Percentiles rank a stretch among this genome's conserved stretches.
Evolutionary conservation across 2,329 filamentous ascomycete species (phyloP).

Genomic region (Aspergillus cejpii): DNA sequence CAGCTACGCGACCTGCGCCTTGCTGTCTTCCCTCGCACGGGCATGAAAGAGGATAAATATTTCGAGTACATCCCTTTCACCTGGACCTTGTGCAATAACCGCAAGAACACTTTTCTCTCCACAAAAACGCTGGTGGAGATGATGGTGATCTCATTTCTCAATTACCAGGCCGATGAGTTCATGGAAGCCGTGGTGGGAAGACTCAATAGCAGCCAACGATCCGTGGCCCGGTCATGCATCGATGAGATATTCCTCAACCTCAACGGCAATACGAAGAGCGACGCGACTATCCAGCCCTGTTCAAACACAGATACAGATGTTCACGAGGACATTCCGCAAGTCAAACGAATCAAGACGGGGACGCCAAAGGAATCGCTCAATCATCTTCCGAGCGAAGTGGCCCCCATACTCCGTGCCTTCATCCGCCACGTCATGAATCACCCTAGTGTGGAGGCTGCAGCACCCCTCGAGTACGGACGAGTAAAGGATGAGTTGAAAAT

Average conservation of each 20-base stretch:
- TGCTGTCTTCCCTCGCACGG: constrained; percentile 13
- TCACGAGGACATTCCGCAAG: too few species aligned
- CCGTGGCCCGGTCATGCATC: not conserved
- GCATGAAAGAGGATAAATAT: constrained; percentile 19
- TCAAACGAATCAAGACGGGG: too few species aligned
- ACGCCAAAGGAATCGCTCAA: not conserved
- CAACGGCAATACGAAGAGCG: not conserved
- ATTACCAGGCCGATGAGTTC: constrained; percentile 25
- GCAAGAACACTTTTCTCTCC: constrained; percentile 3
- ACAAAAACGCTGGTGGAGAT: constrained; percentile 19
- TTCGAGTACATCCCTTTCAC: constrained; percentile 22
- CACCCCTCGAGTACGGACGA: not conserved
- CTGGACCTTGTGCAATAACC: constrained; percentile 20
- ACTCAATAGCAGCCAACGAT: not conserved
- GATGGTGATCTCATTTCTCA: constrained; percentile 24
- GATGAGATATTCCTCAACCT: not conserved
- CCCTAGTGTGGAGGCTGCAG: not conserved
- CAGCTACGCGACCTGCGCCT: constrained; percentile 1
- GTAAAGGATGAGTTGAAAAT: constrained; percentile 4
- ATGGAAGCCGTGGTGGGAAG: constrained; percentile 19
- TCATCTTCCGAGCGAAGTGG: not conserved
- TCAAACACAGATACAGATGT: too few species aligned
- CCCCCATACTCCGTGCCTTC: constrained; percentile 1
- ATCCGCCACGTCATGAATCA: constrained; percentile 3
- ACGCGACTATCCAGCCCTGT: too few species aligned